Conservation (phyloP, 306 rosid genomes). For the Quercus rubra region DNA sequence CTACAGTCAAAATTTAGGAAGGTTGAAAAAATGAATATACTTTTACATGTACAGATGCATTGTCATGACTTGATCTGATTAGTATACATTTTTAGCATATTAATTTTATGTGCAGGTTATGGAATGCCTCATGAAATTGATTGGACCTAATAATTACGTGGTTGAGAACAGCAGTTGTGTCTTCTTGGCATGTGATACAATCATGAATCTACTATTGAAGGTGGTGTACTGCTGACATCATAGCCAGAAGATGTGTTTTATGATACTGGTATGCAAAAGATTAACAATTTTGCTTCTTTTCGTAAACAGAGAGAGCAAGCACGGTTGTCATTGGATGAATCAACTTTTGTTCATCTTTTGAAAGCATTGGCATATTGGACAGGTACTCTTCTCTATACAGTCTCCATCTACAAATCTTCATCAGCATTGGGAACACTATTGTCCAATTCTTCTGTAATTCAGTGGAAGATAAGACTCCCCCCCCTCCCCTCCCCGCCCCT, state of each 20-base stretch:
- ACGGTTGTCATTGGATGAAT: constrained; percentile 40
- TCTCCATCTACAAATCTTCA: constrained; percentile 4
- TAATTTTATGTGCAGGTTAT: constrained; percentile 59
- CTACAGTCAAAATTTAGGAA: background rate
- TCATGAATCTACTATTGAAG: constrained; percentile 78
- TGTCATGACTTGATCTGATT: background rate
- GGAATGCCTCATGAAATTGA: constrained; percentile 65
- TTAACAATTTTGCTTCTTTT: constrained; percentile 21
- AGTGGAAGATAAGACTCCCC: background rate
- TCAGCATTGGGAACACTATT: background rate
- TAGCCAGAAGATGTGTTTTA: constrained; percentile 3
- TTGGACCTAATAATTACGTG: constrained; percentile 31
- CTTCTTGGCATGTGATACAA: constrained; percentile 85
- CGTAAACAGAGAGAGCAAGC: constrained; percentile 55
- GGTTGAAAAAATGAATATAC: background rate
- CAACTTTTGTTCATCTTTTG: constrained; percentile 50
- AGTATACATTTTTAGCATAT: constrained; percentile 6
- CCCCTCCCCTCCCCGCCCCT: background rate
- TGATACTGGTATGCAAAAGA: constrained; percentile 18
- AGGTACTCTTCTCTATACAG: constrained; percentile 42
- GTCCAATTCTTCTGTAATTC: background rate
- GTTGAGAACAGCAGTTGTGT: constrained; percentile 54
- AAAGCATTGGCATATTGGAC: constrained; percentile 75
- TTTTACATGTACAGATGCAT: background rate
- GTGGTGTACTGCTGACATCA: constrained; percentile 32